A percentile compares a stretch with the other conserved stretches of the same genome.
Evolutionary conservation across 2,329 filamentous ascomycete genomes (phyloP).

Genomic region (Xenoacremonium recifei): DNA sequence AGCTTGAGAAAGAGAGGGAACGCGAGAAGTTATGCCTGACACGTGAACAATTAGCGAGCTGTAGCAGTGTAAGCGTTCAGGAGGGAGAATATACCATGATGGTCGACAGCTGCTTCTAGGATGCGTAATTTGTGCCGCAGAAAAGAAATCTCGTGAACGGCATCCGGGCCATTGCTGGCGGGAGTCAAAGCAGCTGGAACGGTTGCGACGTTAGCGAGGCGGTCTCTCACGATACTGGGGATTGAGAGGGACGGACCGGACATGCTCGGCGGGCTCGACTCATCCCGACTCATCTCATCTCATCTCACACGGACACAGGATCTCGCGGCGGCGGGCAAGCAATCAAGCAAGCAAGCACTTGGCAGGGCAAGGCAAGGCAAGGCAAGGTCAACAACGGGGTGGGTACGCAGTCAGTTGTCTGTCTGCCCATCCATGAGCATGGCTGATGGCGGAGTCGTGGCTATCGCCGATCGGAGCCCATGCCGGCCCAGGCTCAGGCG

Average conservation of each 20-base stretch:
- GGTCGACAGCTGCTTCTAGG: conserved; percentile 47
- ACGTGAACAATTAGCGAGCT: too few relatives aligned
- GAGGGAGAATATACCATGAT: conserved; percentile 42
- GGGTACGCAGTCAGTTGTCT: too few relatives aligned
- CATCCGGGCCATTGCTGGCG: conserved; percentile 46
- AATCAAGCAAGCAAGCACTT: too few relatives aligned
- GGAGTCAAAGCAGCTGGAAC: conserved; percentile 48
- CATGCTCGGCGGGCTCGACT: conserved; percentile 29
- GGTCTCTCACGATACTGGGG: conserved; percentile 18
- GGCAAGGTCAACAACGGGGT: too few relatives aligned
- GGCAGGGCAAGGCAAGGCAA: too few relatives aligned
- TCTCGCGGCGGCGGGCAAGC: neutral
- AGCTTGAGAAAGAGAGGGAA: conserved; percentile 50
- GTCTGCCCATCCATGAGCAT: too few relatives aligned
- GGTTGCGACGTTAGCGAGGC: conserved; percentile 47
- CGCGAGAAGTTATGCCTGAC: conserved; percentile 27
- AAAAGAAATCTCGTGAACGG: conserved; percentile 51
- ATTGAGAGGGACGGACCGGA: conserved; percentile 19
- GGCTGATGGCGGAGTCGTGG: conserved; percentile 15
- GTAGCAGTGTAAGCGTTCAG: conserved; percentile 5
- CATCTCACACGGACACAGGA: conserved; percentile 10
- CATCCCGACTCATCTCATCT: conserved; percentile 31
- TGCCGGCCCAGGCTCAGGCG: conserved; percentile 3
- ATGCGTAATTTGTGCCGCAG: conserved; percentile 54
- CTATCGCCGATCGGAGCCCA: conserved; percentile 10